Evolutionary conservation across 225 moss, liverwort and hornwort genomes (phyloP).

Genomic region (Takakia lepidozioides): DNA sequence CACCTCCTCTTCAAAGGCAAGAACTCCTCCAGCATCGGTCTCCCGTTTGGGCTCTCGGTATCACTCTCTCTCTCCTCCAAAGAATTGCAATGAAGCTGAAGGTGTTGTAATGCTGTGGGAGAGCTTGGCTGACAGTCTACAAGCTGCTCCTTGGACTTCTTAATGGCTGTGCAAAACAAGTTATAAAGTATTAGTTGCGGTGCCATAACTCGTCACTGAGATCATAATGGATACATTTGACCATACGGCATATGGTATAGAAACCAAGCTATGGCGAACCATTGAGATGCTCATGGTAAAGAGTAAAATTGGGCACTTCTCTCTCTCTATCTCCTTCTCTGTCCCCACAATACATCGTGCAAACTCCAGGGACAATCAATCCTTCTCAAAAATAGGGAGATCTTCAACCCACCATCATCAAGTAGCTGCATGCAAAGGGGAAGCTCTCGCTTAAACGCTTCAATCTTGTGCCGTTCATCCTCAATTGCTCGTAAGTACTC

Average conservation of each 20-base stretch:
- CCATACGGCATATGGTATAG: too few species aligned
- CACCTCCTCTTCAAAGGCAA: slow-evolving; percentile 63
- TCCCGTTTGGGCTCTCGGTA: slow-evolving; percentile 40
- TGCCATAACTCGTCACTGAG: too few species aligned
- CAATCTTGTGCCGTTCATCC: slow-evolving; percentile 90
- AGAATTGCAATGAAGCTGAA: slow-evolving; percentile 23
- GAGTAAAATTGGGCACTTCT: too few species aligned
- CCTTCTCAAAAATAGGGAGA: too few species aligned
- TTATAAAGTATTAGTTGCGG: too few species aligned
- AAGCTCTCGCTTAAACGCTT: slow-evolving; percentile 89
- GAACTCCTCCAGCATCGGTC: slow-evolving; percentile 58
- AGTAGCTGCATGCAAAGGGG: slow-evolving; percentile 96
- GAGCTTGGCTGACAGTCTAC: slow-evolving; percentile 33
- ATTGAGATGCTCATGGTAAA: too few species aligned
- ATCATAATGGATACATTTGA: too few species aligned
- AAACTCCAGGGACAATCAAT: too few species aligned
- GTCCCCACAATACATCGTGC: too few species aligned
- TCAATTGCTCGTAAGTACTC: slow-evolving; percentile 59
- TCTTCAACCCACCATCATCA: slow-evolving; percentile 82
- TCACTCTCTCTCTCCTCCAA: slow-evolving; percentile 37
- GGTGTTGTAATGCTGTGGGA: slow-evolving; percentile 24
- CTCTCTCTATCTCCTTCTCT: too few species aligned
- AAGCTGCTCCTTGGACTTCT: slow-evolving; percentile 49
- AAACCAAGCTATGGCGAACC: too few species aligned
- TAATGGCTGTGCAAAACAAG: slow-evolving; percentile 83